Base-by-base conservation (phyloP, 164 flowering plant genomes). In the Umbilicus rupestris region DNA sequence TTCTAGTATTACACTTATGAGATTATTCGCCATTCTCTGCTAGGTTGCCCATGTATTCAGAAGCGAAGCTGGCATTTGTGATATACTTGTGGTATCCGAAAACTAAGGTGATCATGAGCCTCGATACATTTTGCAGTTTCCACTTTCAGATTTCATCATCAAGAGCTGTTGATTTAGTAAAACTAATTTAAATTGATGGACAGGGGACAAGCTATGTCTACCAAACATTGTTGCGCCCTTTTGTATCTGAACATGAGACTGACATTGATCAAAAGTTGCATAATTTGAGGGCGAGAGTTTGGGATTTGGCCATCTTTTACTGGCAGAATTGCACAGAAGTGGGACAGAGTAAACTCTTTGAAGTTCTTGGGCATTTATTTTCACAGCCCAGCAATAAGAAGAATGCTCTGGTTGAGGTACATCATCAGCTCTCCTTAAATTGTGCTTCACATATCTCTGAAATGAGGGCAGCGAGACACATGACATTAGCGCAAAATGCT, bases 61-160 rank as follows among this genome's bases (percentile, higher is more conserved):
- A 88, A 73, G 5, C 74, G 73, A 91, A 91, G 79, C 75, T 91
- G 66, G 88, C 78, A 1, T 74, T 91, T 35, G 46, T 87, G 44
- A 73, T 91, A 72, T 91, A 91, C 80, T 67, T 91, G 20, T 91
- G 97, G 97, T 73, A 79, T 68, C 91, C 91, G 0, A 86, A 86
- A 68, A 86, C 92, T 15, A 84, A 70, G 96, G 97, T 92, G 82
- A 79, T 19, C 39, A 19, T 0, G 1, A 33, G 52, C 7, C 19
- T 47, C 9, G 22, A n/a, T 62, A 19, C 22, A 6, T 29, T 60
- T 10, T 3, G 8, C 5, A 12, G 30, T 33, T 30, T 19, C 28
- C 24, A 7, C 15, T 39, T 31, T 22, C 15, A n/a, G 7, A 52
- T 7, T 24, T 52, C 58, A 52, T 52, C 58, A 52, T 52, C 58